Evolutionary conservation across 768 basidiomycete genomes (phyloP), one percentile per base, ranked within the genome.

Genomic region (Hirschioporus abietinus): DNA sequence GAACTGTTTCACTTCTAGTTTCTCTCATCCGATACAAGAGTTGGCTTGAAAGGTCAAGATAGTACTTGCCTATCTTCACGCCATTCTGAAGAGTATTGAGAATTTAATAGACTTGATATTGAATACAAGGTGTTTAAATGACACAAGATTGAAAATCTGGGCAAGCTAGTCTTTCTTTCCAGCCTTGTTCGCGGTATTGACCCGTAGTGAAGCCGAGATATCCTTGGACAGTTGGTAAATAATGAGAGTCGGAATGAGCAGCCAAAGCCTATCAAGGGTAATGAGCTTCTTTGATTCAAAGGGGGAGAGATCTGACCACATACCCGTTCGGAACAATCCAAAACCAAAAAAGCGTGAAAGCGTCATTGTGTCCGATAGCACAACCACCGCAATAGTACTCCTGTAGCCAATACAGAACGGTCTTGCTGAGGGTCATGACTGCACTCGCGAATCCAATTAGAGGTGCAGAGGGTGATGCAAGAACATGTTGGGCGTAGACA

Each of bases 261-360:
- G 76, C 93, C 93, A 95, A n/a, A 90, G 69, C 1, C 92, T 93
- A 64, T 52, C 23, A 59, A n/a, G 36, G 10, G 24, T 62, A 69
- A 65, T 24, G 6, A n/a, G 34, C 63, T 34, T 68, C 69, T 70
- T 68, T 72, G 25, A 24, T 7, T 18, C 59, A 52, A 23, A 17
- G 30, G 27, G 30, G 27, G 35, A 15, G 10, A 66, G 59, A 58
- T 18, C 1, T 60, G 23, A 35, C 23, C 34, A 74, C 88, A 63
- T 70, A 91, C 91, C 90, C 92, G 69, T 94, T 94, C 0, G 93
- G 91, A 60, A 93, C 72, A 65, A 93, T 80, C 86, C 87, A 96
- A 64, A 85, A 83, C 23, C 86, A 62, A 27, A 91, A 23, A 58
- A 91, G 75, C 35, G 82, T 80, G 60, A 72, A 68, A 25, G 78